Conservation (phyloP, 371 early-diverging fungal species). For the Mortierella sp. region DNA sequence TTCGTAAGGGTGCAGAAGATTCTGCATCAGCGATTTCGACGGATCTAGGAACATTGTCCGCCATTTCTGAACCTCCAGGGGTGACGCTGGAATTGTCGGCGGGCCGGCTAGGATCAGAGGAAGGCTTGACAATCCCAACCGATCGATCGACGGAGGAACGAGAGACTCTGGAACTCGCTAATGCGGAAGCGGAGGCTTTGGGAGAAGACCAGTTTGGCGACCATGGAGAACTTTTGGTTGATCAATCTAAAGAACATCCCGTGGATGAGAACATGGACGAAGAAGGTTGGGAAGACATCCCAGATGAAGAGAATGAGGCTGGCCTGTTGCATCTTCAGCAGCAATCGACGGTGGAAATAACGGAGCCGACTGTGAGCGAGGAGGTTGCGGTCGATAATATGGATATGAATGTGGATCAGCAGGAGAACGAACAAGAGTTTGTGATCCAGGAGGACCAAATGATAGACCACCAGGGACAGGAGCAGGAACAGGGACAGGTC, state of each 20-base stretch:
- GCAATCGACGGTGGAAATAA: not conserved
- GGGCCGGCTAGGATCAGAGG: constrained; percentile 1
- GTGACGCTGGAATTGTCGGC: constrained; percentile 1
- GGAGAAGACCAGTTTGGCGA: not conserved
- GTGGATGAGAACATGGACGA: constrained; percentile 31
- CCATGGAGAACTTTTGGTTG: not conserved
- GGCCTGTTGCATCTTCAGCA: not conserved
- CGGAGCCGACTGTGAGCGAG: not conserved
- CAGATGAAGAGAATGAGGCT: constrained; percentile 13
- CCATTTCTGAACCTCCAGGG: not conserved
- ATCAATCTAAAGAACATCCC: not conserved
- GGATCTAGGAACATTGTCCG: not conserved
- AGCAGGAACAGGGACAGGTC: not conserved
- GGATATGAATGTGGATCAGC: not conserved
- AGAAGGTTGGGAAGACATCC: constrained; percentile 46
- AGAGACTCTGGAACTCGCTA: not conserved
- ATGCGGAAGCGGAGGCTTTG: not conserved
- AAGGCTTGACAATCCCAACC: not conserved
- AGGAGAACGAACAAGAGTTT: not conserved
- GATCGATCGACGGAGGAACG: not conserved
- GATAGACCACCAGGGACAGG: not conserved
- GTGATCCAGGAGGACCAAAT: not conserved
- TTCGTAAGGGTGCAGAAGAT: not conserved
- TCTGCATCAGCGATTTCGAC: not conserved
- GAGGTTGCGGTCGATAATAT: not conserved